A percentile compares a stretch with the other conserved stretches of the same genome.
Conservation (phyloP, 306 rosid genomes). For the Prosopis cineraria region DNA sequence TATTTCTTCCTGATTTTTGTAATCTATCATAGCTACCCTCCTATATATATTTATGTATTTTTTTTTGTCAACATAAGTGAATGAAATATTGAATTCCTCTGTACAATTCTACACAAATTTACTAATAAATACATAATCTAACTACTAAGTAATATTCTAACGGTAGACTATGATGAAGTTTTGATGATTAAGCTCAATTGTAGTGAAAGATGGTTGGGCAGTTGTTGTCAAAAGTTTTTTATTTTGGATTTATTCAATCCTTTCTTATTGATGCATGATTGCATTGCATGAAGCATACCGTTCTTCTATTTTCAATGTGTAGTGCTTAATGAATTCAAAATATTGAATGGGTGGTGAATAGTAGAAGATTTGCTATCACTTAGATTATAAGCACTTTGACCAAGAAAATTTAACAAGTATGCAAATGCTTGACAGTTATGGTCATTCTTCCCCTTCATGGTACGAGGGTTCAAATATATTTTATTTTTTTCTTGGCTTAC, state of each 20-base stretch:
- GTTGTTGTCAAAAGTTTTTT: not conserved
- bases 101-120: no score
- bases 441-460: not conserved
- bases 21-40: no score
- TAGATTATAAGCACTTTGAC: not conserved
- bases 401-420: not conserved
- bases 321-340: not conserved
- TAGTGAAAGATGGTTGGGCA: not conserved
- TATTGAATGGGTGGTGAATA: not conserved
- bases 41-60: no score
- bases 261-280: conserved; percentile 19
- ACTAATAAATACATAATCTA: no score
- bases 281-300: not conserved
- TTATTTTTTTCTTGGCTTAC: not conserved
- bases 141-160: no score
- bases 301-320: not conserved
- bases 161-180: not conserved
- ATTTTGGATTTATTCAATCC: conserved; percentile 1
- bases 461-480: not conserved
- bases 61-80: no score
- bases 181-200: conserved; percentile 7
- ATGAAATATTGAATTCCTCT: no score
- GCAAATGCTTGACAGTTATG: not conserved
- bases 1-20: no score
- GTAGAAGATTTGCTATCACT: not conserved